Percentiles rank a stretch among this genome's conserved stretches.
phyloP scores from a whole-genome alignment of 768 basidiomycete genomes.

The Russula lepida region DNA sequence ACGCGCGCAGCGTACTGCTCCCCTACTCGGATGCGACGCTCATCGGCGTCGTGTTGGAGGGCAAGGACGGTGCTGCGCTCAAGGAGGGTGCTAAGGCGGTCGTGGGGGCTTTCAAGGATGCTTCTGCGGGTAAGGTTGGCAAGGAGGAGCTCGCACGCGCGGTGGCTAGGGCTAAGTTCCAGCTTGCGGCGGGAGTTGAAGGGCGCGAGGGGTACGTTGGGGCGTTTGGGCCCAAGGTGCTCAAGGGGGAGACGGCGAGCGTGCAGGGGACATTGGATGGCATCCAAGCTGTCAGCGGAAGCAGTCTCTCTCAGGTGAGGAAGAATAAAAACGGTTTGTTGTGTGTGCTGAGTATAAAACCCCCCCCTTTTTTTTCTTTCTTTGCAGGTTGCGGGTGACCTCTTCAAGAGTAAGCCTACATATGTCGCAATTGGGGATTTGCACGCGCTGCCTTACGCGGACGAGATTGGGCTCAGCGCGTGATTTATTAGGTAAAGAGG shows the following conservation, averaged over 20 bases:
- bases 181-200: slow-evolving; percentile 63
- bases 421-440: slow-evolving; percentile 82
- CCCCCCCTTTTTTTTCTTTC: neutral
- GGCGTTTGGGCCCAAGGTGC: slow-evolving; percentile 55
- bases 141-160: slow-evolving; percentile 73
- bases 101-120: slow-evolving; percentile 53
- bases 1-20: slow-evolving; percentile 66
- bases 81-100: slow-evolving; percentile 62
- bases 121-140: slow-evolving; percentile 37
- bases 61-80: slow-evolving; percentile 50
- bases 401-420: slow-evolving; percentile 74
- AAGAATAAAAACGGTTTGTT: fast-evolving
- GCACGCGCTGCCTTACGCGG: slow-evolving; percentile 67
- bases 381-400: slow-evolving; percentile 50
- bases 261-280: slow-evolving; percentile 56
- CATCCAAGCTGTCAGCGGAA: slow-evolving; percentile 59
- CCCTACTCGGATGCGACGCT: slow-evolving; percentile 90
- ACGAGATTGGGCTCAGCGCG: slow-evolving; percentile 60
- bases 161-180: slow-evolving; percentile 82
- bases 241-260: slow-evolving; percentile 48
- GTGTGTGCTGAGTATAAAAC: neutral
- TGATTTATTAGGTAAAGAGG: neutral
- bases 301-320: slow-evolving; percentile 61
- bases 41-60: slow-evolving; percentile 76
- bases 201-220: slow-evolving; percentile 56